Conservation (phyloP, 768 basidiomycete genomes). For the Amanita rubescens region DNA sequence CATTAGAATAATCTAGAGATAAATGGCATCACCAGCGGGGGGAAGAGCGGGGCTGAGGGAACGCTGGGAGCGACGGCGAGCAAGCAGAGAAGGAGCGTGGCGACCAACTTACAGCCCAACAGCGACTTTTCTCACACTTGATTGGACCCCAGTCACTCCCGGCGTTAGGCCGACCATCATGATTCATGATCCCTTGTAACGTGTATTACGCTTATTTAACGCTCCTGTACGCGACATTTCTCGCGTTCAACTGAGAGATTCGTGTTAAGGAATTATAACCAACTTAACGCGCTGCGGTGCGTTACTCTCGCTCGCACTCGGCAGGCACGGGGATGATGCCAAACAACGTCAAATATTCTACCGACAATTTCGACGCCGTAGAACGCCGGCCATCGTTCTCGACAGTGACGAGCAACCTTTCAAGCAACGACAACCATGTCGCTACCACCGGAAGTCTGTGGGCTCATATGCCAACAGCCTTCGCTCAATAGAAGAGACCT, state of each 20-base stretch:
- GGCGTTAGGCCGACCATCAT: constrained; percentile 2
- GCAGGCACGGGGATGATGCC: neutral
- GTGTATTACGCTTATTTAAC: neutral
- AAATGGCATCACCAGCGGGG: neutral
- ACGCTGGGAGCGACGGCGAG: neutral
- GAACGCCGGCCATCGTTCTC: neutral
- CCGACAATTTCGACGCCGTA: neutral
- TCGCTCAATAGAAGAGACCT: constrained; percentile 9
- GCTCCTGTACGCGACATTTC: neutral
- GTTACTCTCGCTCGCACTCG: neutral
- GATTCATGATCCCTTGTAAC: constrained; percentile 2
- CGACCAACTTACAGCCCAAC: constrained; percentile 8
- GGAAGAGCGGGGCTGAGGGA: neutral
- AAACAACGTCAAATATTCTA: constrained; percentile 3
- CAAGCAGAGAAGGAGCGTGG: constrained; percentile 5
- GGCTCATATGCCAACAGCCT: constrained; percentile 15
- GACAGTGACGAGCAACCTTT: neutral
- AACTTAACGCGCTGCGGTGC: neutral
- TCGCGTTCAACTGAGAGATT: no score
- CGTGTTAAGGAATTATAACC: neutral
- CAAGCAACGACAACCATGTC: no score
- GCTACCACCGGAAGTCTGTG: constrained; percentile 17
- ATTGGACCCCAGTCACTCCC: constrained; percentile 1
- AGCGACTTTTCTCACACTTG: constrained; percentile 1
- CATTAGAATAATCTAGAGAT: neutral